Evolutionary conservation across 164 flowering plant genomes (phyloP).

Genomic region (Aristolochia californica): DNA sequence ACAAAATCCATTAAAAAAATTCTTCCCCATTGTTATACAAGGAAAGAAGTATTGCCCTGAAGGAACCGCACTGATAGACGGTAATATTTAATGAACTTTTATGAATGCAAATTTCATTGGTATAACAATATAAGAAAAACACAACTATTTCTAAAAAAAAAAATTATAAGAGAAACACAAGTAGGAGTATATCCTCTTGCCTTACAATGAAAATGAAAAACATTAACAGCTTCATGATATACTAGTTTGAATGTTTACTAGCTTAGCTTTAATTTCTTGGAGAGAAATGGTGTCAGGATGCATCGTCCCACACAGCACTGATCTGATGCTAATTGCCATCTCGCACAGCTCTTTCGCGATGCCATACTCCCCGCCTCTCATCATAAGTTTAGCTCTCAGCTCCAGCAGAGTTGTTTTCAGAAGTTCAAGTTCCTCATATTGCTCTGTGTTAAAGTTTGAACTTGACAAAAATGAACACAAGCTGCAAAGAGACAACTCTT

Average conservation of each 20-base stretch:
- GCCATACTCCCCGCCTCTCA: conserved; percentile 75
- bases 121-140: no score
- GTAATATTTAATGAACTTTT: no score
- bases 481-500: conserved; percentile 68
- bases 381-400: conserved; percentile 82
- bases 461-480: conserved; percentile 40
- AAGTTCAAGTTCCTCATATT: conserved; percentile 77
- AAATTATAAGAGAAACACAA: no score
- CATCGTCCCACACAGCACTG: conserved; percentile 68
- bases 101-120: no score
- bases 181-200: no score
- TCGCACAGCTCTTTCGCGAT: conserved; percentile 70
- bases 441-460: conserved; percentile 63
- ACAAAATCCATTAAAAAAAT: no score
- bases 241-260: conserved; percentile 54
- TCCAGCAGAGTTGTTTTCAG: conserved; percentile 72
- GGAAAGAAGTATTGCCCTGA: no score
- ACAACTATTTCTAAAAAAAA: no score
- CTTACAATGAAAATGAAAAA: no score
- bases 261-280: conserved; percentile 56
- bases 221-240: background rate
- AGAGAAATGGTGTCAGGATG: conserved; percentile 69
- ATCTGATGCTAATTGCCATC: conserved; percentile 63
- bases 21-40: no score
- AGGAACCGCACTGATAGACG: no score